phyloP scores from a whole-genome alignment of 768 basidiomycete genomes.

The Panaeolus papilionaceus region DNA sequence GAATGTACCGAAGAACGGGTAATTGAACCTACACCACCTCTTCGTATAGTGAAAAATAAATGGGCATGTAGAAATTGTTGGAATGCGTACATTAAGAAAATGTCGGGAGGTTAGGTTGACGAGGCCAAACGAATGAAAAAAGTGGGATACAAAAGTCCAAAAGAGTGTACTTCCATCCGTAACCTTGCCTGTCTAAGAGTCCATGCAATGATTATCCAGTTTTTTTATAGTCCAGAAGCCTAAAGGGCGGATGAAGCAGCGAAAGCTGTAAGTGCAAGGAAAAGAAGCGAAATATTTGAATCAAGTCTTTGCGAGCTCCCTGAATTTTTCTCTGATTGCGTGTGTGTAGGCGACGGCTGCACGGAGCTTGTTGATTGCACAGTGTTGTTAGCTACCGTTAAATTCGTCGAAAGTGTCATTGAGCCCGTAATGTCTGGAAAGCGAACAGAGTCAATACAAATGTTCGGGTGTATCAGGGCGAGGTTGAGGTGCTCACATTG shows the following conservation, averaged over 20 bases:
- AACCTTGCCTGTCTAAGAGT: background rate
- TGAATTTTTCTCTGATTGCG: background rate
- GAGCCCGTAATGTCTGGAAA: background rate
- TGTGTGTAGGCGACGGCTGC: background rate
- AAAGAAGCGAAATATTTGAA: background rate
- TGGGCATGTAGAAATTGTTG: background rate
- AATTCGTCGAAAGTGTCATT: background rate
- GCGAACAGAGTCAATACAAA: background rate
- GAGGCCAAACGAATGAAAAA: slow-evolving; percentile 8
- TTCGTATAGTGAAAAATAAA: background rate
- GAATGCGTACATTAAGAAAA: background rate
- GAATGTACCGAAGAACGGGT: background rate
- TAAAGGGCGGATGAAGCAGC: background rate
- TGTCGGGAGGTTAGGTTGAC: background rate
- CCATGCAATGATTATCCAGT: background rate
- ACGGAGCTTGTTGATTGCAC: background rate
- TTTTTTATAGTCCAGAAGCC: background rate
- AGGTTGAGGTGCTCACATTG: slow-evolving; percentile 44
- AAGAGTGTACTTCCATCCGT: background rate
- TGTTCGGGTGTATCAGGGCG: background rate
- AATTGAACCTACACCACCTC: background rate
- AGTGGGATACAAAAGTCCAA: background rate
- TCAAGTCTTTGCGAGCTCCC: background rate
- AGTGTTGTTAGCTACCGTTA: background rate
- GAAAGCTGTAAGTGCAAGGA: background rate